These are phyloP conservation scores for Pharus latifolius DNA, from an alignment of 176 grass and related monocot species.

Conservation along the genomic window DNA sequence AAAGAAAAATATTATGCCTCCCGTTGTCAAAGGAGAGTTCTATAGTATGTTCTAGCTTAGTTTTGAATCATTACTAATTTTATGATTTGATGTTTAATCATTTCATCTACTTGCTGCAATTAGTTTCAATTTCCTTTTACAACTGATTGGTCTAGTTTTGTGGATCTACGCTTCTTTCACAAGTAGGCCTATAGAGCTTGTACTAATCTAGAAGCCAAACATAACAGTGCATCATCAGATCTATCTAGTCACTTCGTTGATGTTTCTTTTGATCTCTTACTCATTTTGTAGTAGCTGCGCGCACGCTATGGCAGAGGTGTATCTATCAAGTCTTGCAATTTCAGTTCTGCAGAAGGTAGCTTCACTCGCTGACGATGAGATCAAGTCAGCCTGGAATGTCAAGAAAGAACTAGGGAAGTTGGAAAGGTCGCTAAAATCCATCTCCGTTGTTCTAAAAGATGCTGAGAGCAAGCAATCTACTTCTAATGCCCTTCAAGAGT, in stretches of 20 bases:
- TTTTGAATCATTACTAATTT: too few species aligned
- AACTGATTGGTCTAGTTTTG: too few species aligned
- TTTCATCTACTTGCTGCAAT: too few species aligned
- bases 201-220: too few species aligned
- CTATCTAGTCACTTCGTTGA: not conserved
- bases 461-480: not conserved
- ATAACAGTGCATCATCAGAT: not conserved
- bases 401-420: not conserved
- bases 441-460: not conserved
- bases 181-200: too few species aligned
- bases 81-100: too few species aligned
- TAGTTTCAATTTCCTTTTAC: too few species aligned
- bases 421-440: not conserved
- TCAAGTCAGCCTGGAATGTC: not conserved
- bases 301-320: not conserved
- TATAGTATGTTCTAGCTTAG: too few species aligned
- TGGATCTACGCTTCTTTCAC: too few species aligned
- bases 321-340: not conserved
- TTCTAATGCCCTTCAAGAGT: not conserved
- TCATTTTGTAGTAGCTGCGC: not conserved
- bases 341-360: not conserved
- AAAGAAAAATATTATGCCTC: too few species aligned
- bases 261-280: not conserved
- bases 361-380: not conserved
- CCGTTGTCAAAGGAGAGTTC: too few species aligned